phyloP scores from a whole-genome alignment of 495 filamentous ascomycete species.

The Xylaria grammica region DNA sequence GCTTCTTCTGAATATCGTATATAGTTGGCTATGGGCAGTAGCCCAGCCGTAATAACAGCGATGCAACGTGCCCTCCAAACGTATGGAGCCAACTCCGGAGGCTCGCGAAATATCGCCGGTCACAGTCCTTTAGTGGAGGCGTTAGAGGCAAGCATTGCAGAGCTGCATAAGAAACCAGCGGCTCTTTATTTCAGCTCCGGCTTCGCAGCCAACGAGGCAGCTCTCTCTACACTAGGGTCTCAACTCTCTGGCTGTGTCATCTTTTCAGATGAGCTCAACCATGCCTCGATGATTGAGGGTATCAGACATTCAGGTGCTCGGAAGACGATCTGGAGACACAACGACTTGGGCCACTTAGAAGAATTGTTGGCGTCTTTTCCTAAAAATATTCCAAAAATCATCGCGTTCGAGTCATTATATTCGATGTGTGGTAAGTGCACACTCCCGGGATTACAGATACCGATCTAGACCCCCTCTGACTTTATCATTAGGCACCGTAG shows the following conservation, averaged over 20 bases:
- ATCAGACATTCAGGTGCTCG: conserved; percentile 83
- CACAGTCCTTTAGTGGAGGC: conserved; percentile 81
- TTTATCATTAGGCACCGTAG: conserved; percentile 67
- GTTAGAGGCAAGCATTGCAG: conserved; percentile 73
- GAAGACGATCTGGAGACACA: conserved; percentile 89
- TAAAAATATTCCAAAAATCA: conserved; percentile 76
- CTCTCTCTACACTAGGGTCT: conserved; percentile 78
- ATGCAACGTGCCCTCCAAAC: conserved; percentile 84
- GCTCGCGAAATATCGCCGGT: conserved; percentile 75
- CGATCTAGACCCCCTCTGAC: too few relatives aligned
- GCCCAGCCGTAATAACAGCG: conserved; percentile 71
- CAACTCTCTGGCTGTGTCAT: conserved; percentile 85
- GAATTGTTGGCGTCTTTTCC: conserved; percentile 75
- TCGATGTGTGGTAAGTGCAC: conserved; percentile 72
- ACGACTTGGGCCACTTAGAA: conserved; percentile 77
- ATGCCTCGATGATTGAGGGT: conserved; percentile 91
- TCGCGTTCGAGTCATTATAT: conserved; percentile 86
- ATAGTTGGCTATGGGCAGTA: conserved; percentile 76
- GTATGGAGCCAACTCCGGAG: conserved; percentile 85
- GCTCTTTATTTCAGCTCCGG: conserved; percentile 85
- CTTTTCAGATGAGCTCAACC: conserved; percentile 79
- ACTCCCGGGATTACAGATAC: too few relatives aligned
- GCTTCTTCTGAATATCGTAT: too few relatives aligned
- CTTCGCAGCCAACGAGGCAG: conserved; percentile 87
- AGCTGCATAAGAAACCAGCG: conserved; percentile 73